Evolutionary conservation across 306 rosid species (phyloP), one percentile per base, ranked within the genome.

Genomic region (Fragaria vesca): DNA sequence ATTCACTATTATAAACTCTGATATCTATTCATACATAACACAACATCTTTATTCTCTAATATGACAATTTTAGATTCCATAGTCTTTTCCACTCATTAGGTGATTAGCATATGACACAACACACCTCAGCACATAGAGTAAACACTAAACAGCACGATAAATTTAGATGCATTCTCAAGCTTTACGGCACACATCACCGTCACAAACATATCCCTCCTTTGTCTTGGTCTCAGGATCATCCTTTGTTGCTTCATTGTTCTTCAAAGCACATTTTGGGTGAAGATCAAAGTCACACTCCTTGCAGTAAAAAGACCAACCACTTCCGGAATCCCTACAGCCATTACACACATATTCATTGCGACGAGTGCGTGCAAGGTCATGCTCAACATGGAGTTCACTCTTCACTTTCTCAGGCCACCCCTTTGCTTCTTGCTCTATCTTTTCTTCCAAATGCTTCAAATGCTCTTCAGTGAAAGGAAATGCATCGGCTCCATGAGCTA

Each of bases 201-300:
- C 87, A 55, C 89, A 86, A 78, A 66, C 48, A 15, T 34, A 71
- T 69, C 79, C 88, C 46, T 88, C 83, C 75, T 66, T 50, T 38
- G 54, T 40, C 30, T 74, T 75, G 6, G 62, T 66, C 38, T 65
- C 72, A 38, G 48, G 69, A 5, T 48, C 81, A 66, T 72, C 67
- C 46, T 79, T 40, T n/a, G 69, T 47, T 46, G 58, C 86, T 45
- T 76, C 78, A 9, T 2, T 50, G 52, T 74, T 84, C 72, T 80
- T 74, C 84, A 84, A 74, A 48, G 88, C 90, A 42, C 90, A 84
- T 51, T 77, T 65, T 18, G 90, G 90, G 66, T 87, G 90, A 43
- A 87, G 88, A 84, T 79, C 80, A 18, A 87, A 87, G 75, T 87
- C 76, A 66, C 90, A 87, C 18, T 76, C 54, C 74, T 73, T 38